Percentiles rank a stretch among this genome's conserved stretches.
Conservation (phyloP, 768 basidiomycete genomes). For the Lanmaoa rubissima region DNA sequence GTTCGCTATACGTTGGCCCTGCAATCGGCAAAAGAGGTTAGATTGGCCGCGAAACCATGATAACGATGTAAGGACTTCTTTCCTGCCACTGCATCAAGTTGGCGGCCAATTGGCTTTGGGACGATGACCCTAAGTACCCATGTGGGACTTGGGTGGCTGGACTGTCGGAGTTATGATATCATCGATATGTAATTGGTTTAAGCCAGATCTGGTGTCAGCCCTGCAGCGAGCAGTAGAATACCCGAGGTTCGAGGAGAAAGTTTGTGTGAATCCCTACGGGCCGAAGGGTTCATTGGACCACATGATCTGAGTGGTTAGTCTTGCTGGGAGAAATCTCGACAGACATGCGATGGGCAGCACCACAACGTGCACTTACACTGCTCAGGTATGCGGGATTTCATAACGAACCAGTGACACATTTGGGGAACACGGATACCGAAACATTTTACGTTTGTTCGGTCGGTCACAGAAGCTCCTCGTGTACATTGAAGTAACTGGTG, state of each 20-base stretch:
- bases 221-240: background rate
- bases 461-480: conserved; percentile 44
- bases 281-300: background rate
- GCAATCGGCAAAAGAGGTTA: background rate
- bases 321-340: background rate
- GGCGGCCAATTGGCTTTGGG: background rate
- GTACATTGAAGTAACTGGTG: conserved; percentile 50
- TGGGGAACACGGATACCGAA: background rate
- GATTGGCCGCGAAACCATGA: background rate
- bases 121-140: background rate
- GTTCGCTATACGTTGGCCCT: background rate
- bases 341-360: background rate
- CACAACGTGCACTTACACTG: background rate
- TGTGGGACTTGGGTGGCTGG: background rate
- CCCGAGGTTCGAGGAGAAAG: no score
- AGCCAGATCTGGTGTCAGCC: background rate
- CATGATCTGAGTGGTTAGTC: background rate
- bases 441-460: background rate
- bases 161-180: background rate
- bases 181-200: background rate
- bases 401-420: background rate
- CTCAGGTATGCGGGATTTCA: background rate
- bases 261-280: background rate
- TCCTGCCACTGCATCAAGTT: background rate
- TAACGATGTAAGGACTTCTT: background rate